Evolutionary conservation across 1,284 basidiomycete species (phyloP).

Genomic region (Trametes pubescens): DNA sequence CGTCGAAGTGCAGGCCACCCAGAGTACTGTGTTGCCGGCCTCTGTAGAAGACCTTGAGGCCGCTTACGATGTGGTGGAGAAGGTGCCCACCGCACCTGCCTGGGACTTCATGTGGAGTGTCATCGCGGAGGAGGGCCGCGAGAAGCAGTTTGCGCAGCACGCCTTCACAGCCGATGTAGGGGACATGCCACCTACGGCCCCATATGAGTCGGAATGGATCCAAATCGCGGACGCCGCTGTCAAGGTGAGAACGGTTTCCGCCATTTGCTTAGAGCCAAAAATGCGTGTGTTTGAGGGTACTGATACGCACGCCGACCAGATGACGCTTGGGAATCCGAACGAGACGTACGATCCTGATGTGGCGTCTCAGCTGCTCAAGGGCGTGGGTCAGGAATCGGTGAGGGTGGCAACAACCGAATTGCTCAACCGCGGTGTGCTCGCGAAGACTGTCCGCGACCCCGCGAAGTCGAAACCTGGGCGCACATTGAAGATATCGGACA

Average conservation of each 20-base stretch:
- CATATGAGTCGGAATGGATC: constrained; percentile 47
- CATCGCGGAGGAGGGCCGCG: constrained; percentile 75
- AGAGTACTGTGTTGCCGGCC: constrained; percentile 51
- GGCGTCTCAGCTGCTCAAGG: constrained; percentile 64
- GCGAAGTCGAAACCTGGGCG: constrained; percentile 70
- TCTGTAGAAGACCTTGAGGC: constrained; percentile 56
- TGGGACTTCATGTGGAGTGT: constrained; percentile 82
- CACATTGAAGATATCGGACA: constrained; percentile 77
- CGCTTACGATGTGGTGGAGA: constrained; percentile 59
- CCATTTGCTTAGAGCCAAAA: not conserved
- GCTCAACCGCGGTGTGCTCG: constrained; percentile 66
- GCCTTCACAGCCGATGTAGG: constrained; percentile 61
- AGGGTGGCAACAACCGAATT: constrained; percentile 65
- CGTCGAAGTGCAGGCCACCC: constrained; percentile 51
- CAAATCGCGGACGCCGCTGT: constrained; percentile 70
- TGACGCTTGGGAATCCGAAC: constrained; percentile 76
- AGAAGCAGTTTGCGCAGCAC: constrained; percentile 68
- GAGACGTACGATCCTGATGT: constrained; percentile 68
- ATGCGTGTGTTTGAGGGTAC: not conserved
- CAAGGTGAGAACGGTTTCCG: constrained; percentile 57
- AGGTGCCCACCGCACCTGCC: constrained; percentile 49
- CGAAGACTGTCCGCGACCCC: constrained; percentile 70
- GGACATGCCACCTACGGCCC: constrained; percentile 46
- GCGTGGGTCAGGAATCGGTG: constrained; percentile 60
- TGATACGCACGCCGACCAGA: constrained; percentile 51